Evolutionary conservation across 805 yeast species (phyloP), one percentile per base, ranked within the genome.

Genomic region (Ascoidea rubescens): DNA sequence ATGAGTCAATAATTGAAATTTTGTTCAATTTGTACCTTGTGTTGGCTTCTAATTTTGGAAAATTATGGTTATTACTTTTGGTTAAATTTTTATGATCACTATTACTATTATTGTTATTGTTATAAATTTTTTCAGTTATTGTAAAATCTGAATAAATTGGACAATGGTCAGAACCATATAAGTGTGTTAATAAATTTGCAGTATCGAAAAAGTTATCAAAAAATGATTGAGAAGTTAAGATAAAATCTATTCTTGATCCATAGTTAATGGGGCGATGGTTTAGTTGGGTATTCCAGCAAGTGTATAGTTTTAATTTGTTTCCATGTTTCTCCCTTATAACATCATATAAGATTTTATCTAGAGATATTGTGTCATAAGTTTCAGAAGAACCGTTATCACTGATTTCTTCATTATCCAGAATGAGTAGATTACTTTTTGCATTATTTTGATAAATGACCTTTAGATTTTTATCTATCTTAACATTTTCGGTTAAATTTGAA

Each of bases 131-230:
- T 7, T 33, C 42, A 33, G 42, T 33, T 5, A 64, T 52, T 45
- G 69, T 67, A 47, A 89, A 60, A 63, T 88, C 97, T 1, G 88
- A 73, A 60, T 64, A 88, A 0, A 88, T 78, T 0, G 99, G 99
- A 64, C 98, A 91, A 66, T 91, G 99, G 64, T 91, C 99, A 0
- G 96, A 87, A 0, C 99, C 99, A 63, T 76, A 69, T 1, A 90
- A 59, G 47, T 72, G 72, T 0, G 88, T 82, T 75, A 85, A 74
- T n/a, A 86, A 85, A 46, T 64, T 65, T 0, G 79, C 73, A 47
- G 71, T 64, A 3, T 61, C 55, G 1, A 75, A 62, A 6, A 52
- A 45, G 0, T 60, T 52, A 4, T 67, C 58, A 10, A 33, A 33
- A 48, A 84, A 55, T 0, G 57, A 58, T 6, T 66, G 55, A 31